Evolutionary conservation across 2,329 filamentous ascomycete species (phyloP).

Genomic region (Penicillium sp.): DNA sequence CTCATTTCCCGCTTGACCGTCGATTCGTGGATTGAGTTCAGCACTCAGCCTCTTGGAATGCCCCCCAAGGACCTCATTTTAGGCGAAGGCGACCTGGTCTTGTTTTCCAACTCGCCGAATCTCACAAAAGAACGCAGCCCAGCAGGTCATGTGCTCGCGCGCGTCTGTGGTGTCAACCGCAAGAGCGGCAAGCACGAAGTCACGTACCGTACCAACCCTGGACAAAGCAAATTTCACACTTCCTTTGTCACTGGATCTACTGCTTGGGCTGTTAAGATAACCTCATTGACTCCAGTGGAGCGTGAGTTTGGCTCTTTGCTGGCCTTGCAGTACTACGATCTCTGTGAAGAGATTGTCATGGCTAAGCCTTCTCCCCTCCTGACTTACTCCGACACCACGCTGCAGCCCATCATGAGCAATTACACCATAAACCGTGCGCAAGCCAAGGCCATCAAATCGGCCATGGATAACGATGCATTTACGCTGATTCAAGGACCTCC

Average conservation of each 20-base stretch:
- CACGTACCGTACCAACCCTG: conserved; percentile 72
- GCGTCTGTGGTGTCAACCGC: conserved; percentile 70
- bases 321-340: conserved; percentile 88
- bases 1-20: conserved; percentile 82
- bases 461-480: conserved; percentile 92
- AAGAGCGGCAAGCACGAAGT: conserved; percentile 80
- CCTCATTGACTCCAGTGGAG: conserved; percentile 89
- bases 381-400: conserved; percentile 67
- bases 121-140: conserved; percentile 58
- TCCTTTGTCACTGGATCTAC: conserved; percentile 63
- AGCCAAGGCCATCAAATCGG: conserved; percentile 84
- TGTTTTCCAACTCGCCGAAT: conserved; percentile 68
- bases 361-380: conserved; percentile 87
- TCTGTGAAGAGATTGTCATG: conserved; percentile 84
- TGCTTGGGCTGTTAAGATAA: conserved; percentile 73
- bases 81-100: conserved; percentile 78
- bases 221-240: conserved; percentile 53
- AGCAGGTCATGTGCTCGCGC: conserved; percentile 75
- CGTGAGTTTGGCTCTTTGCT: conserved; percentile 89
- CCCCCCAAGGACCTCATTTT: conserved; percentile 67
- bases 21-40: conserved; percentile 88
- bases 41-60: conserved; percentile 66
- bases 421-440: conserved; percentile 86
- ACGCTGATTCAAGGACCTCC: conserved; percentile 94
- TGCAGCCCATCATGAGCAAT: conserved; percentile 63